A percentile compares a stretch with the other conserved stretches of the same genome.
These are phyloP conservation scores for Clavispora vitiphila DNA, from an alignment of 805 yeast species.

Conservation along the genomic window DNA sequence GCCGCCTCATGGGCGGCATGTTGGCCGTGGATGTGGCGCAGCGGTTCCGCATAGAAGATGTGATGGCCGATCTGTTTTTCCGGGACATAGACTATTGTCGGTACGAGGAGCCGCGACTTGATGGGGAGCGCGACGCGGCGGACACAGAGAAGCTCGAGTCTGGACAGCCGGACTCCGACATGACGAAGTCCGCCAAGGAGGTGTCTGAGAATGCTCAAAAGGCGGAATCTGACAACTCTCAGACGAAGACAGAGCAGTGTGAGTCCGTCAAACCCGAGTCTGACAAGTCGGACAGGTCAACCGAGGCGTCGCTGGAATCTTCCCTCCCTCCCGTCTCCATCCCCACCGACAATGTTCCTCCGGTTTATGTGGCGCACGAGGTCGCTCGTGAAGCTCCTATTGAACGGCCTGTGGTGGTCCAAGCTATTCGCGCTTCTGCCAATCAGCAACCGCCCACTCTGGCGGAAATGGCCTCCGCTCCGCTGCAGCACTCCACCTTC, in stretches of 20 bases:
- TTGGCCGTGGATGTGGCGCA: constrained; percentile 52
- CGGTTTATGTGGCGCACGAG: neutral
- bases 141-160: neutral
- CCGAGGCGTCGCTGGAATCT: too few species aligned
- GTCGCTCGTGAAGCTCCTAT: neutral
- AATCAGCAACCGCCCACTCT: too few species aligned
- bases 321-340: neutral
- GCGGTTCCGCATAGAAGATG: constrained; percentile 56
- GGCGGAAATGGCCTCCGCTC: neutral
- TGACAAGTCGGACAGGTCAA: too few species aligned
- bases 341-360: neutral
- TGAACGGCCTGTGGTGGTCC: neutral
- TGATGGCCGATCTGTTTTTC: constrained; percentile 56
- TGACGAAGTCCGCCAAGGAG: too few species aligned
- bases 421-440: too few species aligned
- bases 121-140: constrained; percentile 5
- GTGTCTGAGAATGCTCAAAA: too few species aligned
- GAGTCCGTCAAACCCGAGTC: too few species aligned
- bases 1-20: constrained; percentile 62
- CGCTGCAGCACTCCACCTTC: neutral
- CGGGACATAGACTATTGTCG: constrained; percentile 52
- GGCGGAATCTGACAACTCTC: too few species aligned
- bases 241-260: too few species aligned
- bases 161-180: too few species aligned
- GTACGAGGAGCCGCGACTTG: constrained; percentile 13